These are phyloP conservation scores for Cucurbitaria berberidis DNA, from an alignment of 2,329 filamentous ascomycete genomes.

Conservation along the genomic window DNA sequence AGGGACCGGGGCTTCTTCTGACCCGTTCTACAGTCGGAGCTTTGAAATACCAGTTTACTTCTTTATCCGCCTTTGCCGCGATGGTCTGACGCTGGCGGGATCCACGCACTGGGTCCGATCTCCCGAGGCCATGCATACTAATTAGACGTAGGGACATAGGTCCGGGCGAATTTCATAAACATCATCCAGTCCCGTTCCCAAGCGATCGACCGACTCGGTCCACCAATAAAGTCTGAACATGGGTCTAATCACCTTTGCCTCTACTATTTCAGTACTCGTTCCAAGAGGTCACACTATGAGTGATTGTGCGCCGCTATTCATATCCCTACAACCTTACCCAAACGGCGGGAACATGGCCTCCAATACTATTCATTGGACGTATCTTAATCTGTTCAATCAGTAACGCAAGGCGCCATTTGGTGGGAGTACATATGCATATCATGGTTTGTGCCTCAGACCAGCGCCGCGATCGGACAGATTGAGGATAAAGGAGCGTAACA, in stretches of 20 bases:
- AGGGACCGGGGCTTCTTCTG: background rate
- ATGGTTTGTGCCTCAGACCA: background rate
- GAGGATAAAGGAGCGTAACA: background rate
- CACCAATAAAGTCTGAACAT: background rate
- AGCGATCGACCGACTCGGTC: background rate
- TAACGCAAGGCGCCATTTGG: background rate
- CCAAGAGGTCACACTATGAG: background rate
- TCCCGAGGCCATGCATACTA: background rate
- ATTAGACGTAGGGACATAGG: background rate
- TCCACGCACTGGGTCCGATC: background rate
- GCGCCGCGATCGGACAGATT: background rate
- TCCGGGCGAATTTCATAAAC: background rate
- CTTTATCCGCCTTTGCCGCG: background rate
- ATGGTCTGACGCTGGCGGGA: background rate
- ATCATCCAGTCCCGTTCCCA: no score
- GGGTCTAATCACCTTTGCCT: background rate
- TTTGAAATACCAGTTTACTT: background rate
- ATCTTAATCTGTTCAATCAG: background rate
- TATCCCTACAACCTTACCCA: background rate
- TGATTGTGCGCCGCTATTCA: background rate
- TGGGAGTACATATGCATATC: slow-evolving; percentile 11
- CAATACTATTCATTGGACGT: background rate
- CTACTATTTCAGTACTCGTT: background rate
- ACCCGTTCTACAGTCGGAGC: background rate
- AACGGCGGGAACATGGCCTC: background rate